Base-by-base conservation (phyloP, 2,329 filamentous ascomycete genomes). In the Venturia aucupariae region DNA sequence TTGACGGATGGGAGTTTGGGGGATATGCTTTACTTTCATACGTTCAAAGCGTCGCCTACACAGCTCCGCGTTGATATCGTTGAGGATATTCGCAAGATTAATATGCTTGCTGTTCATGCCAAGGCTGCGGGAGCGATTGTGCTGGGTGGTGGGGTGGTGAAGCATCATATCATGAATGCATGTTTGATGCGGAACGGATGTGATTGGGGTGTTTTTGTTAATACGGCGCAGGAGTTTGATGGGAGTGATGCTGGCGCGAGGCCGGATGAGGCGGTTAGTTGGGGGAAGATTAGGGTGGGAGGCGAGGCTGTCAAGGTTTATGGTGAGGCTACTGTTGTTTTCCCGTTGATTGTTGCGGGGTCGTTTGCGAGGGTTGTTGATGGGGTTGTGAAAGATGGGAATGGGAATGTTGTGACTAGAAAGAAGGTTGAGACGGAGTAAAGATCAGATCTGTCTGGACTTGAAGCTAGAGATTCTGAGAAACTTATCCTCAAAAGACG, bases 1-100 rank as follows among this genome's bases (percentile, higher is more conserved):
- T 80, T 99, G 70, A 99, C 94, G 0, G 94, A 99, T 72, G 94
- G 94, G 22, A 96, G 90, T 70, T 78, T 99, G 24, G 94, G 94
- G 5, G 94, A 99, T 75, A 99, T 99, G 94, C 81, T 99, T 48
- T 97, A 97, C 78, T 97, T 99, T 75, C 93, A 99, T 78, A 96
- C 92, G 0, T 99, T 92, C 84, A 94, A 93, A 75, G 78, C 90
- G 0, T 92, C 90, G 1, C 93, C 93, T 3, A 79, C 80, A 66
- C 89, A 93, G 75, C 82, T 99, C 51, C 86, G 87, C 65, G 85
- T 97, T 66, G 94, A 97, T 74, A 91, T 97, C 65, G 90, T 97
- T 27, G 90, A 95, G 72, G 94, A 99, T 72, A 94, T 99, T 67
- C 86, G 94, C 24, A 86, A 84, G 67, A 92, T 99, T 75, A 99